phyloP scores from a whole-genome alignment of 2,329 filamentous ascomycete genomes.

The Ophiostoma perfectum region DNA sequence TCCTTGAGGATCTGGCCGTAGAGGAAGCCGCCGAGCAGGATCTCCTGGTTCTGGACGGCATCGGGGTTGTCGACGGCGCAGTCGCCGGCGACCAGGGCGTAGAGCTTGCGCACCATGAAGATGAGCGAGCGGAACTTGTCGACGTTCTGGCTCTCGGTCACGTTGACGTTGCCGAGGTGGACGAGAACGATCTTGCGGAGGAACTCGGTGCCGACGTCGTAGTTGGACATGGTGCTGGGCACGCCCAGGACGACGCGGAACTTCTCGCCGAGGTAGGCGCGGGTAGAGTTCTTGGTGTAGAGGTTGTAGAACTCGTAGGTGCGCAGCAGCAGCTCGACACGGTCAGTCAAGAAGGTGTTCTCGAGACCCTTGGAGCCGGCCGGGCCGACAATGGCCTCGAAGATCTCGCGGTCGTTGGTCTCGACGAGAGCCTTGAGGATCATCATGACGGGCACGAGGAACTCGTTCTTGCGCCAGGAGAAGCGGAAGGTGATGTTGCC shows the following conservation, averaged over 20 bases:
- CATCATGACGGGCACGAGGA: constrained; percentile 94
- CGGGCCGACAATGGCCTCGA: constrained; percentile 81
- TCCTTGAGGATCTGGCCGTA: constrained; percentile 97
- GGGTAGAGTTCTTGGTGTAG: constrained; percentile 74
- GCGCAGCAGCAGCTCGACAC: constrained; percentile 82
- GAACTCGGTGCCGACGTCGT: constrained; percentile 88
- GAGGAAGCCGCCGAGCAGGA: constrained; percentile 85
- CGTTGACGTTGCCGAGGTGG: constrained; percentile 79
- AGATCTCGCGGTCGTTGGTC: constrained; percentile 94
- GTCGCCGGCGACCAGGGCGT: constrained; percentile 85
- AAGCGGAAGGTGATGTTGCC: constrained; percentile 97
- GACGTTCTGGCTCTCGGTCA: constrained; percentile 74
- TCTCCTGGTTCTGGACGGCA: constrained; percentile 92
- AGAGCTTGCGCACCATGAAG: constrained; percentile 95
- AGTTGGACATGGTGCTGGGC: constrained; percentile 75
- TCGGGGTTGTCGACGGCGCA: constrained; percentile 94
- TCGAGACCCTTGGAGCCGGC: constrained; percentile 69
- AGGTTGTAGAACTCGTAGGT: constrained; percentile 89
- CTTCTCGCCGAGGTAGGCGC: constrained; percentile 82
- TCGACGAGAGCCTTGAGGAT: constrained; percentile 90
- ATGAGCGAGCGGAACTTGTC: constrained; percentile 93
- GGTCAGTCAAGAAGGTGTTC: constrained; percentile 91
- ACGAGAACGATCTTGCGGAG: constrained; percentile 84
- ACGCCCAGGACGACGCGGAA: constrained; percentile 85
- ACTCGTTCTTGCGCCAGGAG: constrained; percentile 96